Percentiles rank a stretch among this genome's conserved stretches.
These are phyloP conservation scores for Cardamine resedifolia DNA, from an alignment of 345 rosid species.

Conservation along the genomic window DNA sequence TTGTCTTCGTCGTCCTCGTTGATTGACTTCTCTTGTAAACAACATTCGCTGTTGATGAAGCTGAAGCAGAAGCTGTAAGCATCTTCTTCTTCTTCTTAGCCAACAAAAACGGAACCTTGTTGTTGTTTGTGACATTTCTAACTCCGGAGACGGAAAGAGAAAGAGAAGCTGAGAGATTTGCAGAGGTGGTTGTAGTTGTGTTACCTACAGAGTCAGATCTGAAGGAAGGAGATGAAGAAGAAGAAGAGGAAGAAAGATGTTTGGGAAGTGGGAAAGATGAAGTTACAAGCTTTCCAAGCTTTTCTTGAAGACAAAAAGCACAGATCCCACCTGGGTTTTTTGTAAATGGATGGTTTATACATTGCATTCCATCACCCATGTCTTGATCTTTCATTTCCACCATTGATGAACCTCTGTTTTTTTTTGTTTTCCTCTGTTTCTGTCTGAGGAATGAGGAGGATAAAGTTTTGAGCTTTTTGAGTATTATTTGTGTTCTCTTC, in stretches of 20 bases:
- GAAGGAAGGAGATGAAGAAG: slow-evolving; percentile 69
- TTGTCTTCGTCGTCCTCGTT: slow-evolving; percentile 33
- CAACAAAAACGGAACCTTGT: slow-evolving; percentile 57
- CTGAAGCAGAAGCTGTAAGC: slow-evolving; percentile 43
- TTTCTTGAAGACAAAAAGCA: slow-evolving; percentile 96
- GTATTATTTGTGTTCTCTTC: slow-evolving; percentile 17
- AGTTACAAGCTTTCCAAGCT: slow-evolving; percentile 94
- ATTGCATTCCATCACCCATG: slow-evolving; percentile 78
- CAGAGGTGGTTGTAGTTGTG: slow-evolving; percentile 16
- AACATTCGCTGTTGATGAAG: slow-evolving; percentile 40
- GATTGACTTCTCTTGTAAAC: slow-evolving; percentile 88
- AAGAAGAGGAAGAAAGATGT: slow-evolving; percentile 50
- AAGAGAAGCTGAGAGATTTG: slow-evolving; percentile 33
- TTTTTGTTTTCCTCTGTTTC: slow-evolving; percentile 1
- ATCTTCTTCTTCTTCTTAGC: slow-evolving; percentile 73
- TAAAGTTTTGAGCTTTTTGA: slow-evolving; percentile 16
- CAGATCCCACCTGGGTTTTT: slow-evolving; percentile 97
- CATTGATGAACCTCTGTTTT: slow-evolving; percentile 24
- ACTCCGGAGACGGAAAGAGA: slow-evolving; percentile 44
- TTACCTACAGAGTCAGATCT: slow-evolving; percentile 61
- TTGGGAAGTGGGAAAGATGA: slow-evolving; percentile 75
- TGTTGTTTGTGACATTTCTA: slow-evolving; percentile 41
- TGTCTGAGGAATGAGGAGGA: not conserved
- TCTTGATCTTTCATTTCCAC: slow-evolving; percentile 55
- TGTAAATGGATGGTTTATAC: slow-evolving; percentile 71